Percentiles rank a stretch among this genome's conserved stretches.
Conservation (phyloP, 805 yeast species). For the Saccharomyces kudriavzevii region DNA sequence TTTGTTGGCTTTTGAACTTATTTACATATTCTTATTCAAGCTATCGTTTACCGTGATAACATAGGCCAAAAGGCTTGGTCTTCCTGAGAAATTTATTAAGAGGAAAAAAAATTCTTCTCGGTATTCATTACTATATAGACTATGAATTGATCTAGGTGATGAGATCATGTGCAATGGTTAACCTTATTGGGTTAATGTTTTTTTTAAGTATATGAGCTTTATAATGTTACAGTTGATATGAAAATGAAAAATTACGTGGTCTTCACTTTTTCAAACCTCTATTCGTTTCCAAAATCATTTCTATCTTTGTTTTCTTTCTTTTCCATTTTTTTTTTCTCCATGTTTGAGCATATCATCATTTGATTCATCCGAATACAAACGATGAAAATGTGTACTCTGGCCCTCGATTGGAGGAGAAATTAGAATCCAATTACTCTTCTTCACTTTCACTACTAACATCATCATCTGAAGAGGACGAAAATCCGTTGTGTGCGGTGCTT, state of each 20-base stretch:
- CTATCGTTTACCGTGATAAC: background rate
- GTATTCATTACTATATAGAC: background rate
- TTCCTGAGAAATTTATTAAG: background rate
- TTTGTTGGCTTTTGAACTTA: slow-evolving; percentile 1
- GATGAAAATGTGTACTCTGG: background rate
- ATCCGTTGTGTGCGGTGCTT: slow-evolving; percentile 9
- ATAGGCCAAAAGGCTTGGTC: background rate
- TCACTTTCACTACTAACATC: slow-evolving; percentile 63
- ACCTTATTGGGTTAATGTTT: background rate
- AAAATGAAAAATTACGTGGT: slow-evolving; percentile 1
- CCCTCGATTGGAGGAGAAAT: background rate
- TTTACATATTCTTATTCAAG: background rate
- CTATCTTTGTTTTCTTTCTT: background rate
- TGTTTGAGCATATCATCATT: background rate
- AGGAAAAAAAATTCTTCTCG: background rate
- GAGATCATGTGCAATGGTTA: background rate
- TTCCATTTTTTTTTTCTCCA: background rate
- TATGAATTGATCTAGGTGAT: background rate
- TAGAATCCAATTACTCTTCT: slow-evolving; percentile 44
- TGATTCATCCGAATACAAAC: background rate
- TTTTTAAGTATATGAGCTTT: background rate
- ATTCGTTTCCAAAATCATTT: background rate
- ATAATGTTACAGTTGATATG: background rate
- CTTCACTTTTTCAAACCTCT: background rate
- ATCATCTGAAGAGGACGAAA: slow-evolving; percentile 32